Base-by-base conservation (phyloP, 140 eudicot species). In the Cichorium intybus region DNA sequence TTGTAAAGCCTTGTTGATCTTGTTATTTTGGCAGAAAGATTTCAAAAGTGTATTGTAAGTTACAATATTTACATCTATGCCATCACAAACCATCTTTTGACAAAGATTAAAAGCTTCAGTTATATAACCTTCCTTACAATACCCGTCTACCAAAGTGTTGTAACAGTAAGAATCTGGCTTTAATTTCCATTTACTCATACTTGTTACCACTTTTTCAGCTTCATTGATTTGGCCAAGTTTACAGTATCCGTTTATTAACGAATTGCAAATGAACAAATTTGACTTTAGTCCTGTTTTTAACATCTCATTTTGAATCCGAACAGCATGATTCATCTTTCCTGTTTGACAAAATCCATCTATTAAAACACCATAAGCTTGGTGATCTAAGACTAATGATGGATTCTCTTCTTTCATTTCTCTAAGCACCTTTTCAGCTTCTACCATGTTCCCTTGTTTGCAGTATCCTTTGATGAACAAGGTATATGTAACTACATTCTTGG, bases 81-180 rank as follows among this genome's bases (percentile, higher is more conserved):
- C 89, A 33, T 75, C 78, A 6, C 23, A 46, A 14, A 77, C 66
- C 96, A 92, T 92, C 78, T 73, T 52, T 39, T 83, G 81, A 77
- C 75, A 88, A 70, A 88, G 73, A 66, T 61, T 59, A 41, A 77
- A 79, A 14, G 96, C 95, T 27, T 88, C 73, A 10, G 66, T 24
- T 26, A 73, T 75, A 43, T 52, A 60, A 50, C 95, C 90, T 69
- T 77, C 79, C 51, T 48, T 77, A 60, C 95, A 85, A 62, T 92
- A 88, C 3, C 89, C 95, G 51, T 85, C 70, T n/a, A 92, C 34
- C 56, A 92, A 79, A n/a, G 89, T 83, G 73, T 84, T 83, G 43
- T 77, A 92, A 75, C 93, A 83, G 57, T 92, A 92, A 70, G 76
- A 71, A 78, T 92, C 96, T 15, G 98, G 98, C 58, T 56, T 79